A percentile compares a stretch with the other conserved stretches of the same genome.
Conservation (phyloP, 2,329 filamentous ascomycete species). For the Cytospora schulzeri region DNA sequence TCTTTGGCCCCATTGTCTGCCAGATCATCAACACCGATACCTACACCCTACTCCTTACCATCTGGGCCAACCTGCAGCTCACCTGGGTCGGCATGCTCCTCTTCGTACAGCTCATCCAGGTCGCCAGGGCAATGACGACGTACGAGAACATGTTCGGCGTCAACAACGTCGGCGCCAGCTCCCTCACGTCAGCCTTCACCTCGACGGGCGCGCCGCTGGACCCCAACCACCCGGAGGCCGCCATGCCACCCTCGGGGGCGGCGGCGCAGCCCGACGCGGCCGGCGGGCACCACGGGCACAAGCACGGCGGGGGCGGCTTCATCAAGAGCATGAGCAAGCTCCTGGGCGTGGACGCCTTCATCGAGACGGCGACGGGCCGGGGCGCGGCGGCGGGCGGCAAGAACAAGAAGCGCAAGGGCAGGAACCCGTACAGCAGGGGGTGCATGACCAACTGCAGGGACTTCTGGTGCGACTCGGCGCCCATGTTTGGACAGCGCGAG, state of each 20-base stretch:
- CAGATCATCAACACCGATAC: constrained; percentile 76
- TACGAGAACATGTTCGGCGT: constrained; percentile 94
- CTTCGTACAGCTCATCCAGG: constrained; percentile 89
- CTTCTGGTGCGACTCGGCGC: constrained; percentile 91
- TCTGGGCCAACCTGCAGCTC: constrained; percentile 83
- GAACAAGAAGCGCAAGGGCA: constrained; percentile 57
- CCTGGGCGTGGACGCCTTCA: constrained; percentile 89
- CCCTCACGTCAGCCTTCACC: constrained; percentile 73
- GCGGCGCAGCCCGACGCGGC: constrained; percentile 47
- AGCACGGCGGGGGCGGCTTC: constrained; percentile 60
- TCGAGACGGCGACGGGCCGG: constrained; percentile 86
- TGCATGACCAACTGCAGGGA: constrained; percentile 89
- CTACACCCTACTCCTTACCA: constrained; percentile 76
- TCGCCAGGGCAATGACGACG: constrained; percentile 90
- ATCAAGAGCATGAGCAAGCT: constrained; percentile 80
- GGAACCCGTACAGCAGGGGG: constrained; percentile 85
- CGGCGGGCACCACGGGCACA: constrained; percentile 40
- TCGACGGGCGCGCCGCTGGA: constrained; percentile 75
- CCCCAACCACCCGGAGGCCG: constrained; percentile 59
- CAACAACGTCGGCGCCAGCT: constrained; percentile 56
- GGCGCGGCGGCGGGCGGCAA: constrained; percentile 61
- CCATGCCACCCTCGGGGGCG: constrained; percentile 52
- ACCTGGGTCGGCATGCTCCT: constrained; percentile 98
- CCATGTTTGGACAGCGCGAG: constrained; percentile 74
- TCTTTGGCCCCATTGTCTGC: constrained; percentile 78